Base-by-base conservation (phyloP, 1,284 basidiomycete genomes). In the Schizopora paradoxa region DNA sequence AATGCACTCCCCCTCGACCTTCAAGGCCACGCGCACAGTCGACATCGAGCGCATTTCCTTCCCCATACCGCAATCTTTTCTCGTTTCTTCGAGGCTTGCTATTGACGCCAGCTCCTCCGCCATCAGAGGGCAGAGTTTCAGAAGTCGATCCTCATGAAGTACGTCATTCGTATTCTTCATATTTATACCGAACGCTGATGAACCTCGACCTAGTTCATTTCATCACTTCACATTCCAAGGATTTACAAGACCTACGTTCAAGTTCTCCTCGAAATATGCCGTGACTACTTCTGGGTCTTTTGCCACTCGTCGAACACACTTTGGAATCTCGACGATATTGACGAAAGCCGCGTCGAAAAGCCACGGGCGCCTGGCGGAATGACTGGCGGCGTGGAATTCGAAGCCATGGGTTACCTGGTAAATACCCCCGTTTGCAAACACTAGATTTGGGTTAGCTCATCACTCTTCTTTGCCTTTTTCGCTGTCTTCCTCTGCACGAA, bases 221-320 rank as follows among this genome's bases (percentile, higher is more conserved):
- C 87, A 54, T 77, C 78, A 1, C 69, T 93, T 19, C 91, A 94
- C 62, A 72, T 76, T 2, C 83, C 89, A 0, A 72, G 94, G 35
- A 82, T 93, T 38, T 96, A 91, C 72, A 96, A 92, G 68, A 82
- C 82, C 2, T 97, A 94, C 66, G 69, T 99, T 10, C 79, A 84
- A 56, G 94, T 98, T 61, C 69, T 98, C 28, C 84, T 80, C 6
- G 91, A 94, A 54, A 73, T 95, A 2, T 94, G 93, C 60, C 69
- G 92, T 14, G 95, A 99, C 62, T 98, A 96, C 67, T 98, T 98
- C 65, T 98, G 95, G 92, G 87, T 99, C 45, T 98, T 98, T 67
- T 98, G 95, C 61, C 96, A 99, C 62, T 85, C 87, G 2, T 86
- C 86, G 57, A 99, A 99, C 59, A 80, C 82, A 1, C 82, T 95